A percentile compares a stretch with the other conserved stretches of the same genome.
Evolutionary conservation across 371 early-diverging fungal species (phyloP).

Genomic region (Thermomucor indicae-seudaticae): DNA sequence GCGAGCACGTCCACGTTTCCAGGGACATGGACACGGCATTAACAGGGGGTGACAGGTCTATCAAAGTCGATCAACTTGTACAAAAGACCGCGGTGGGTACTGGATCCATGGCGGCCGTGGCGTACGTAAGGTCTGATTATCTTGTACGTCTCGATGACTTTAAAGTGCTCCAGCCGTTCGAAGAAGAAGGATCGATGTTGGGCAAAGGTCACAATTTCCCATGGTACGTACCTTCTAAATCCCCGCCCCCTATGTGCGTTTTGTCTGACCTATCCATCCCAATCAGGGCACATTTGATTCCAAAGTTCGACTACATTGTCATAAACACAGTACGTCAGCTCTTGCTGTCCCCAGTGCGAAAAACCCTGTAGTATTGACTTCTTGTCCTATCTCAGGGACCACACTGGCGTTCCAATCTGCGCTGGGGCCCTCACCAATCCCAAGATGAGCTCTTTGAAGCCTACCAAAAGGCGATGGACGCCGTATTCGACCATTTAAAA

Average conservation of each 20-base stretch:
- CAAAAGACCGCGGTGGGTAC: constrained; percentile 4
- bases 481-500: constrained; percentile 23
- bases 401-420: constrained; percentile 37
- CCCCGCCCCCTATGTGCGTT: not conserved
- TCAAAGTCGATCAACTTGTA: constrained; percentile 24
- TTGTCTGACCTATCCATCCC: not conserved
- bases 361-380: not conserved
- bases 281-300: not conserved
- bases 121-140: constrained; percentile 34
- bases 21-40: constrained; percentile 8
- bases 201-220: constrained; percentile 34
- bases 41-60: constrained; percentile 23
- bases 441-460: constrained; percentile 26
- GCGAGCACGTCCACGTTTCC: constrained; percentile 10
- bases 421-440: constrained; percentile 26
- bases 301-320: not conserved
- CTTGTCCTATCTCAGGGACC: constrained; percentile 17
- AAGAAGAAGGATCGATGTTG: constrained; percentile 27
- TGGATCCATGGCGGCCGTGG: constrained; percentile 6
- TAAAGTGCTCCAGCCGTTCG: constrained; percentile 24
- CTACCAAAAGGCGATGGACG: constrained; percentile 19
- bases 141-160: constrained; percentile 32
- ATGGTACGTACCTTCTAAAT: constrained; percentile 10
- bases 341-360: not conserved
- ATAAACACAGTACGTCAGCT: not conserved